These are phyloP conservation scores for Chenopodium suecicum DNA, from an alignment of 148 eudicot genomes.

Conservation along the genomic window DNA sequence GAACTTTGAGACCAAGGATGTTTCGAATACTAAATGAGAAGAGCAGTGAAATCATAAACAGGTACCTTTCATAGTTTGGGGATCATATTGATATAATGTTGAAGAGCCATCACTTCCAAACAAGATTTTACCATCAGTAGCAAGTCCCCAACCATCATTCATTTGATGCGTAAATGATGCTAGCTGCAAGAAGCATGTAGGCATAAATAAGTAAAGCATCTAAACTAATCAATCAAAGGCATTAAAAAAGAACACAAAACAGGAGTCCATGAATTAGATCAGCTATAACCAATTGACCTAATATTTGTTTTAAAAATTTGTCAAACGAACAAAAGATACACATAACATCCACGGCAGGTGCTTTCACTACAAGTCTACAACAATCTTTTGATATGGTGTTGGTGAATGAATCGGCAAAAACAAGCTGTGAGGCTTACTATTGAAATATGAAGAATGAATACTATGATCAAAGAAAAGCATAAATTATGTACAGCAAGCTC, in stretches of 20 bases:
- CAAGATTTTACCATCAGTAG: slow-evolving; percentile 79
- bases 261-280: not conserved
- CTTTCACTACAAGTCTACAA: not conserved
- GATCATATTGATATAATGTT: slow-evolving; percentile 73
- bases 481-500: not conserved
- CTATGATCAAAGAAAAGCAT: not conserved
- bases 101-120: slow-evolving; percentile 96
- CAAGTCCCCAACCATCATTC: slow-evolving; percentile 96
- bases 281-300: not conserved
- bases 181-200: slow-evolving; percentile 47
- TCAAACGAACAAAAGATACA: not conserved
- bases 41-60: not conserved
- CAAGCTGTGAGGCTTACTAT: not conserved
- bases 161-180: slow-evolving; percentile 67
- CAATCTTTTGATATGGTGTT: not conserved
- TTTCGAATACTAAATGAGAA: not conserved
- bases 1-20: not conserved
- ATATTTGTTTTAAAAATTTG: not conserved
- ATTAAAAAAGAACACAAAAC: slow-evolving; percentile 3
- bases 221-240: not conserved
- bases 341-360: not conserved
- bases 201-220: slow-evolving; percentile 12
- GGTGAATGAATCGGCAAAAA: not conserved
- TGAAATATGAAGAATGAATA: not conserved
- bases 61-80: slow-evolving; percentile 71